Percentiles rank a stretch among this genome's conserved stretches.
Conservation (phyloP, 108 stramenopile genomes). For the Schizochytrium sp. region DNA sequence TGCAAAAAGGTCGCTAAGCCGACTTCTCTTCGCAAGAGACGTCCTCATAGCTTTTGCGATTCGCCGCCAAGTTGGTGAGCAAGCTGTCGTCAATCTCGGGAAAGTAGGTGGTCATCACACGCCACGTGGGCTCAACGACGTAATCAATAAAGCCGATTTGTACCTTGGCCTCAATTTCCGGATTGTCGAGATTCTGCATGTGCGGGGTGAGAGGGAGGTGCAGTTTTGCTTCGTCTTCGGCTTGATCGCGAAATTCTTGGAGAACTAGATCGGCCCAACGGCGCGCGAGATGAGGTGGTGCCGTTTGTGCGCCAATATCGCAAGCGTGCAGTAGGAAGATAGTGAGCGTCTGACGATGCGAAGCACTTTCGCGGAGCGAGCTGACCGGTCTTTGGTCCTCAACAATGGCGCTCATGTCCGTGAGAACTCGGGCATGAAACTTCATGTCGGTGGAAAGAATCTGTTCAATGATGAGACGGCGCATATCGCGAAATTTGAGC, state of each 20-base stretch:
- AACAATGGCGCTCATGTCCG: constrained; percentile 25
- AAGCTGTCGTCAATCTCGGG: constrained; percentile 25
- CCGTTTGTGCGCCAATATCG: constrained; percentile 42
- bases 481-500: constrained; percentile 36
- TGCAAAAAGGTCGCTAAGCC: too few relatives aligned
- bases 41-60: background rate
- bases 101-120: constrained; percentile 32
- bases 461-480: constrained; percentile 36
- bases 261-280: constrained; percentile 47
- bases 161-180: constrained; percentile 35
- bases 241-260: constrained; percentile 42
- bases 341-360: constrained; percentile 29
- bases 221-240: constrained; percentile 33
- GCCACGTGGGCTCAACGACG: constrained; percentile 47
- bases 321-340: constrained; percentile 37
- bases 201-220: constrained; percentile 41
- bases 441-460: constrained; percentile 44
- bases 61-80: background rate
- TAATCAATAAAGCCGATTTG: constrained; percentile 55
- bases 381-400: background rate
- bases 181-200: constrained; percentile 45
- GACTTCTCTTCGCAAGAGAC: too few relatives aligned
- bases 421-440: constrained; percentile 33
- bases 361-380: background rate
- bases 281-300: constrained; percentile 38